Base-by-base conservation (phyloP, 257 asterid genomes). In the Penstemon newberryi region DNA sequence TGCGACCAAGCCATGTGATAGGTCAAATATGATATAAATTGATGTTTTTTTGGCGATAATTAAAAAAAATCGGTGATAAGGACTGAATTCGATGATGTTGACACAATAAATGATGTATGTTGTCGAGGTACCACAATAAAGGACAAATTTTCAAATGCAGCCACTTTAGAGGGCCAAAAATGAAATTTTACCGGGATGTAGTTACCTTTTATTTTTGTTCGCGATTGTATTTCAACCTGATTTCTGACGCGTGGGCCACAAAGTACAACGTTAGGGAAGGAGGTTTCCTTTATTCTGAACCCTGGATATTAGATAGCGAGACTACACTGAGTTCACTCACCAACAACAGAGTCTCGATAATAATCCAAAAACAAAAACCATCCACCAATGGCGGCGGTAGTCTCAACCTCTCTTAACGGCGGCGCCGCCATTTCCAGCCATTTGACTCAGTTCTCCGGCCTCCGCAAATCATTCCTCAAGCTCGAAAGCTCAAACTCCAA, bases 391-490 rank as follows among this genome's bases (percentile, higher is more conserved):
- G 75, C 75, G 81, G 86, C 86, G 44, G 81, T 78, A 0, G 83
- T 81, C 7, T 78, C 86, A 60, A 75, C 80, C 57, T 75, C 85
- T 39, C 67, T 81, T 70, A 58, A 49, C 85, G 80, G 67, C 78
- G 79, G 62, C 77, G 60, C 55, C 78, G 75, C 82, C 71, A 77
- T 70, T 55, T 56, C 79, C 80, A 40, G 66, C 65, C 82, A 77
- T 3, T 54, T 80, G 77, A 76, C 77, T 65, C 86, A 73, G 56
- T 78, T 62, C 70, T 85, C 91, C 67, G 96, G 93, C 63, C 84
- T 89, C 72, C 88, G 96, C 4, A 85, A 82, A 66, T 81, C 93
- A 25, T 76, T 73, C 53, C 70, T 86, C 53, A 86, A 83, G 82
- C 90, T 84, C 78, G 96, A 87, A 63, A 63, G 33, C 81, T 60